Evolutionary conservation across 2,329 filamentous ascomycete species (phyloP).

Genomic region (Aspergillus candidus): DNA sequence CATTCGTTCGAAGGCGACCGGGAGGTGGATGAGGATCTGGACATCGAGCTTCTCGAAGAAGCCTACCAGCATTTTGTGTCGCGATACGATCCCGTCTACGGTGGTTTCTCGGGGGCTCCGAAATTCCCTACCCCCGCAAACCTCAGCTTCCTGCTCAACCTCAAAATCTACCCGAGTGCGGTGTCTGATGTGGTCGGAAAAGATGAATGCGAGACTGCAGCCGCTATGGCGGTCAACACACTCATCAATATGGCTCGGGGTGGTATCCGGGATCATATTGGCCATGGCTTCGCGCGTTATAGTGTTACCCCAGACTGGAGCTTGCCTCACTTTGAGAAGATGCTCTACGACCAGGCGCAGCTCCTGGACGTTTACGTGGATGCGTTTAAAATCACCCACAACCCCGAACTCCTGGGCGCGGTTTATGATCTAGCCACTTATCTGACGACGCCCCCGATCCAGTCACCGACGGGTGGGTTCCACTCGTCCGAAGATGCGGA

Average conservation of each 20-base stretch:
- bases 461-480: constrained; percentile 66
- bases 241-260: constrained; percentile 70
- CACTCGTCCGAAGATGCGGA: constrained; percentile 87
- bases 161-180: constrained; percentile 63
- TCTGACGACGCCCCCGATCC: constrained; percentile 65
- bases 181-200: constrained; percentile 85
- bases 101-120: constrained; percentile 72
- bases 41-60: constrained; percentile 86
- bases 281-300: constrained; percentile 74
- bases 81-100: constrained; percentile 72
- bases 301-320: constrained; percentile 90
- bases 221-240: constrained; percentile 73
- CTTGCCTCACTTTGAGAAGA: constrained; percentile 94
- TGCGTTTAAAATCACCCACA: constrained; percentile 65
- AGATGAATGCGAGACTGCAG: constrained; percentile 66
- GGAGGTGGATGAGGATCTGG: constrained; percentile 61
- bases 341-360: constrained; percentile 88
- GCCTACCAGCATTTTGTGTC: constrained; percentile 73
- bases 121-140: constrained; percentile 91
- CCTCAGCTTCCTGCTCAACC: constrained; percentile 70
- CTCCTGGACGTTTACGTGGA: constrained; percentile 79
- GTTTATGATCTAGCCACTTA: constrained; percentile 84
- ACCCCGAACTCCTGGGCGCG: constrained; percentile 68
- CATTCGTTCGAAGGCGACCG: constrained; percentile 40
- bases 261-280: constrained; percentile 68